Percentiles rank a stretch among this genome's conserved stretches.
phyloP scores from a whole-genome alignment of 495 filamentous ascomycete species.

The Podospora pseudoanserina region DNA sequence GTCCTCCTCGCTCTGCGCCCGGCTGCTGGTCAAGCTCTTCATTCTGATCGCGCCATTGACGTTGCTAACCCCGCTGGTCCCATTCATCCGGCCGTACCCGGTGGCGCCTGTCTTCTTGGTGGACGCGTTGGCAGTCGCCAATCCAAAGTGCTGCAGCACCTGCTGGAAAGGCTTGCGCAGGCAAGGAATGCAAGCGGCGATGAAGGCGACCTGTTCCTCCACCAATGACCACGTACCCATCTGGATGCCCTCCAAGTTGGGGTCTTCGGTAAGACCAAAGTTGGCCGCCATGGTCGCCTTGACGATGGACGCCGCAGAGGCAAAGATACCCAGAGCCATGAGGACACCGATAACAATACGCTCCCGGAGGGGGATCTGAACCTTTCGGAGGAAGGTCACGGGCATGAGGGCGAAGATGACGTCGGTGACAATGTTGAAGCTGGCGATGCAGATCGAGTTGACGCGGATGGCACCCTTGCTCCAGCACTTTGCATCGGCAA shows the following conservation, averaged over 20 bases:
- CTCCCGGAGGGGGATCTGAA: conserved; percentile 22
- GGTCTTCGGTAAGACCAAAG: conserved; percentile 16
- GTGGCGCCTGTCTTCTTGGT: conserved; percentile 3
- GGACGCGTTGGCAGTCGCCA: conserved; percentile 5
- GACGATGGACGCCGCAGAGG: conserved; percentile 20
- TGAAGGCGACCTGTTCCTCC: conserved; percentile 24
- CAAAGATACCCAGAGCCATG: conserved; percentile 23
- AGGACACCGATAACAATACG: conserved; percentile 21
- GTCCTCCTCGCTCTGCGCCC: conserved; percentile 21
- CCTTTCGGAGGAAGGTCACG: conserved; percentile 18
- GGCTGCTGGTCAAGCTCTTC: conserved; percentile 18
- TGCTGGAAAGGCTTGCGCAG: conserved; percentile 19
- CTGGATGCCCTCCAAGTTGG: conserved; percentile 20
- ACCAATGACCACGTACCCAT: conserved; percentile 20
- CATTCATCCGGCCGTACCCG: conserved; percentile 8
- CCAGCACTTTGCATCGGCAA: conserved; percentile 17
- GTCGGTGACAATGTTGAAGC: conserved; percentile 25
- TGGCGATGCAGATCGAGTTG: conserved; percentile 18
- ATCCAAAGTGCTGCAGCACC: conserved; percentile 13
- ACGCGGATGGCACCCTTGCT: conserved; percentile 13
- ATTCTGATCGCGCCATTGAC: conserved; percentile 13
- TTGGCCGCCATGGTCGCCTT: conserved; percentile 18
- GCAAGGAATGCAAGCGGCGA: conserved; percentile 20
- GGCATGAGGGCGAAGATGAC: conserved; percentile 22
- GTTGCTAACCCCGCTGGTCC: neutral